Evolutionary conservation across 176 grass and related monocot species (phyloP), one percentile per base, ranked within the genome.

Genomic region (Aegilops sharonensis): DNA sequence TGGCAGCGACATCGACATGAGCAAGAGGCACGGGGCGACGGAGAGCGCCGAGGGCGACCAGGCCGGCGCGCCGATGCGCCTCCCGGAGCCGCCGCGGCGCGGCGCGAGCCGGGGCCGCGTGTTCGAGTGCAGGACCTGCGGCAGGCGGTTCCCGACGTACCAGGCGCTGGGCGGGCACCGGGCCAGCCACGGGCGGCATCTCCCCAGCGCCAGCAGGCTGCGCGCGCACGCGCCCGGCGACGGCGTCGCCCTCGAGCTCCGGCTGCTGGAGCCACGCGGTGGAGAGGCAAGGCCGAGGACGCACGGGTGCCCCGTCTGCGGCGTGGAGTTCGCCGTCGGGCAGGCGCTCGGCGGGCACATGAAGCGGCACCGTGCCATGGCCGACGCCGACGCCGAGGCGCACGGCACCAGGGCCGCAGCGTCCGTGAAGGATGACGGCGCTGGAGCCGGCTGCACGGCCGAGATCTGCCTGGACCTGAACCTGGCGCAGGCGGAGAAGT

Each of bases 111-210:
- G 20, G 20, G 72, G 45, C 52, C 75, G 88, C 17, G 77, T 90
- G 79, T 98, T 95, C 83, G 83, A 91, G 84, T 98, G 95, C 93
- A 90, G 80, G 82, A 93, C 85, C n/a, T 95, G 95, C 91, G 64
- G 64, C 42, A 88, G 89, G 35, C 72, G 64, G 76, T 93, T 95
- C 84, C 61, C 87, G 21, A 95, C 95, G 45, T 98, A 95, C 85
- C 93, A 95, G 80, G 95, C 95, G 59, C 61, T 98, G 50, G 95
- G 95, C 11, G 95, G 93, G 2, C 95, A 98, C 85, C 85, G 93
- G 14, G 91, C 93, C 29, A 93, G 95, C 75, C 95, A 95, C 80
- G 87, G 78, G 72, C 84, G 89, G 9, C 83, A 25, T 13, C 23
- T 1, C 3, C 63, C 85, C 50, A 7, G 50, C 5, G 15, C 0